Base-by-base conservation (phyloP, 441 rosid species). In the Pelargonium fulgidum region DNA sequence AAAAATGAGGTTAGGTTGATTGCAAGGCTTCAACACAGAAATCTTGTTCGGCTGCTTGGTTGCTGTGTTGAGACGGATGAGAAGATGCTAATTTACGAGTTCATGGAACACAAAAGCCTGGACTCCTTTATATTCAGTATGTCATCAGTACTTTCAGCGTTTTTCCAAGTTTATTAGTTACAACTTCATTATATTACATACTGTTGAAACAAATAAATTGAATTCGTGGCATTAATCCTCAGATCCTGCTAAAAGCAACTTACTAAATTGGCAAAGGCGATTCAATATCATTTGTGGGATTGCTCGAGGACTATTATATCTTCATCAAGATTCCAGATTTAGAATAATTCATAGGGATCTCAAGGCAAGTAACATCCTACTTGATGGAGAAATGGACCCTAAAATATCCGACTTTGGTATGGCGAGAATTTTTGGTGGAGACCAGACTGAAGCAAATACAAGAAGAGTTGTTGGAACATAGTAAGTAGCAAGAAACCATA, bases 351-450 rank as follows among this genome's bases (percentile, higher is more conserved):
- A 88, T 89, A 0, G 45, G 10, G 61, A 54, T 54, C 61, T 54
- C 9, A 54, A 14, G 22, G 61, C 61, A 54, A 87, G 96, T 64
- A 91, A 89, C 58, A 74, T 86, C 33, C 76, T 91, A 52, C 71
- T 91, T 3, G 96, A 91, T 65, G 75, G 67, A 0, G 72, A 77
- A 0, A 81, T 89, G 88, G 80, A 72, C 7, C 91, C 97, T 0
- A 91, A 85, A 74, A 89, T 91, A 42, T 84, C 96, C 10, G 96
- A 91, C 80, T 91, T 89, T 26, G 92, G 97, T 0, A 67, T 88
- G 83, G 90, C 97, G 0, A 80, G 85, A 77, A 84, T 81, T 17
- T 81, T 89, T 7, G 86, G 86, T 0, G 83, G 74, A 0, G 84
- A 83, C 56, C 86, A 91, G 78, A 62, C 67, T 3, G 82, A 86